A percentile compares a stretch with the other conserved stretches of the same genome.
Conservation (phyloP, 345 rosid species). For the Clausena lansium region DNA sequence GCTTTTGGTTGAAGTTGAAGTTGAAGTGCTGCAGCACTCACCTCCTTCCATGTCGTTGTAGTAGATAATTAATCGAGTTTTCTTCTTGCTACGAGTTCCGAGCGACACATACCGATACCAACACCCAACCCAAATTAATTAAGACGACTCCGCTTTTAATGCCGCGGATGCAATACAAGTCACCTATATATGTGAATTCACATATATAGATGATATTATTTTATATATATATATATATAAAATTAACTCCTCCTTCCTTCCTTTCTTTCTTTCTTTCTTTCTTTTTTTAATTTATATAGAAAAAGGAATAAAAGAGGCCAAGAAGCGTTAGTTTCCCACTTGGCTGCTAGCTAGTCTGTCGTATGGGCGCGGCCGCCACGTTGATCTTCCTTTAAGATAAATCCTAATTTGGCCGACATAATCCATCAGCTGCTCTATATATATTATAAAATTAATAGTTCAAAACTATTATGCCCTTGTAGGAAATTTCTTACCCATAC, state of each 20-base stretch:
- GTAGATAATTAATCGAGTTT: background rate
- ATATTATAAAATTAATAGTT: too few species aligned
- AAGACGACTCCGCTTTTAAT: background rate
- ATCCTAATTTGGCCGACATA: conserved; percentile 59
- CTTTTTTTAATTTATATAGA: too few species aligned
- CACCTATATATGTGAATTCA: background rate
- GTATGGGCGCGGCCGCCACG: conserved; percentile 59
- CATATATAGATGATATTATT: background rate
- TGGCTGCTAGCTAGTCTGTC: conserved; percentile 53
- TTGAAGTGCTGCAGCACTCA: conserved; percentile 18
- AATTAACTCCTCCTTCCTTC: too few species aligned
- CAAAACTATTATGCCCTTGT: too few species aligned
- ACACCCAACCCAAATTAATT: background rate
- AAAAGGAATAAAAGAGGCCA: background rate
- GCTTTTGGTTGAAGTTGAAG: conserved; percentile 11
- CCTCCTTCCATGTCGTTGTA: conserved; percentile 15
- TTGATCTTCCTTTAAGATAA: conserved; percentile 44
- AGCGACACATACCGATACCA: background rate
- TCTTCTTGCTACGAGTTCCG: background rate
- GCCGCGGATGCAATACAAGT: background rate
- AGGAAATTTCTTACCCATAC: too few species aligned
- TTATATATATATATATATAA: too few species aligned
- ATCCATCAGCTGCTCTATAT: conserved; percentile 26
- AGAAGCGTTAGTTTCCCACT: conserved; percentile 31
- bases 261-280: too few species aligned